phyloP scores from a whole-genome alignment of 2,329 filamentous ascomycete species.

The Aspergillus jensenii region DNA sequence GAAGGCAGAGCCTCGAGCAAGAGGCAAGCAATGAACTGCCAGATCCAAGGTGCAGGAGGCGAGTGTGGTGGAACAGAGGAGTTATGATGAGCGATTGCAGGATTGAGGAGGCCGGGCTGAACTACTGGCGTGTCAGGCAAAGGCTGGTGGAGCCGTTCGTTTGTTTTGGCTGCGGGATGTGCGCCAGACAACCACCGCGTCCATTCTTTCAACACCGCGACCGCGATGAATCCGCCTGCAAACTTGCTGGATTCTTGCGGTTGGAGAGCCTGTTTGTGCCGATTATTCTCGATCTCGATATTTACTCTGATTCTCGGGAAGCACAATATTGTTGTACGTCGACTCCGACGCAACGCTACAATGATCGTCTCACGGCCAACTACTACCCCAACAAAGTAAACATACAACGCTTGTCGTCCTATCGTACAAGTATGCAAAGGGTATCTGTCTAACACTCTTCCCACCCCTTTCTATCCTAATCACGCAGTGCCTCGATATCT shows the following conservation, averaged over 20 bases:
- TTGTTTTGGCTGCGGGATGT: conserved; percentile 37
- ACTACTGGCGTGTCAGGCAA: conserved; percentile 25
- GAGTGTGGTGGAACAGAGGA: conserved; percentile 7
- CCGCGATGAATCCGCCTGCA: conserved; percentile 13
- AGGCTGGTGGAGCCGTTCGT: conserved; percentile 34
- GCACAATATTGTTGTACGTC: neutral
- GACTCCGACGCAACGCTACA: neutral
- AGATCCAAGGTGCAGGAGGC: conserved; percentile 6
- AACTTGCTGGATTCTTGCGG: neutral
- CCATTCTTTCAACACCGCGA: conserved; percentile 27
- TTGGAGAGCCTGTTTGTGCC: neutral
- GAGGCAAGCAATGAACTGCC: conserved; percentile 7
- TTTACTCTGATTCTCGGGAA: neutral
- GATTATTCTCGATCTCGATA: neutral
- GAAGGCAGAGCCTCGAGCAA: conserved; percentile 8
- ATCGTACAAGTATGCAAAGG: conserved; percentile 32
- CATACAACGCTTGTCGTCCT: conserved; percentile 13
- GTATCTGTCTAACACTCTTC: conserved; percentile 28
- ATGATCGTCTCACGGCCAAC: neutral
- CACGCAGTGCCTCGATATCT: conserved; percentile 75
- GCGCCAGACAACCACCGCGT: conserved; percentile 36
- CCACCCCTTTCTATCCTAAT: conserved; percentile 24
- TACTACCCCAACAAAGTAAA: neutral
- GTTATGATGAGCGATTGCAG: conserved; percentile 18
- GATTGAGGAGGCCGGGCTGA: conserved; percentile 17